These are phyloP conservation scores for Spatholobus suberectus DNA, from an alignment of 306 rosid genomes.

Conservation along the genomic window DNA sequence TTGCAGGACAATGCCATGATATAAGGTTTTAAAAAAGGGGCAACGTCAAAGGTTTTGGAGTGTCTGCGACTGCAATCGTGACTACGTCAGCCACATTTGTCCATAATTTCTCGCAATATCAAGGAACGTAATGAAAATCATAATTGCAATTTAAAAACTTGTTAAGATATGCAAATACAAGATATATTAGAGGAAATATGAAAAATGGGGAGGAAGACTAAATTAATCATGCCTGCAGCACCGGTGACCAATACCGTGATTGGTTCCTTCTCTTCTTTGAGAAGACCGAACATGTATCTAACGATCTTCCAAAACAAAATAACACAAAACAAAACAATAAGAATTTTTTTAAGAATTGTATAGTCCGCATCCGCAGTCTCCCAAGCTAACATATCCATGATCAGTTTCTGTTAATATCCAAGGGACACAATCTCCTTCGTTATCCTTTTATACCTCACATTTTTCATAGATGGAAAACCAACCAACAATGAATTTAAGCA, in stretches of 20 bases:
- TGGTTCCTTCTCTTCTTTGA: slow-evolving; percentile 69
- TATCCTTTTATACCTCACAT: neutral
- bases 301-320: slow-evolving; percentile 75
- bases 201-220: neutral
- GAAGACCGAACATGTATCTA: slow-evolving; percentile 71
- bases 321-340: slow-evolving; percentile 52
- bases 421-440: slow-evolving; percentile 23
- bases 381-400: slow-evolving; percentile 40
- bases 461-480: too few species aligned
- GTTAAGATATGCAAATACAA: neutral
- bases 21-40: neutral
- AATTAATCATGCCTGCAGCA: slow-evolving; percentile 75
- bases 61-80: neutral
- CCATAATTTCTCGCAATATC: neutral
- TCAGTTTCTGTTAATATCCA: slow-evolving; percentile 34
- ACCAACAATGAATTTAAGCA: too few species aligned
- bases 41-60: neutral
- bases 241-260: slow-evolving; percentile 76
- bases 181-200: neutral
- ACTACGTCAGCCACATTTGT: neutral
- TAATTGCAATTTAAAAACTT: neutral
- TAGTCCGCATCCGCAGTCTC: slow-evolving; percentile 53
- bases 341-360: slow-evolving; percentile 52
- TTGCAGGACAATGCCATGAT: neutral
- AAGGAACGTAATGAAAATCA: neutral